These are phyloP conservation scores for Malus hybrid DNA, from an alignment of 331 rosid genomes.

Conservation along the genomic window DNA sequence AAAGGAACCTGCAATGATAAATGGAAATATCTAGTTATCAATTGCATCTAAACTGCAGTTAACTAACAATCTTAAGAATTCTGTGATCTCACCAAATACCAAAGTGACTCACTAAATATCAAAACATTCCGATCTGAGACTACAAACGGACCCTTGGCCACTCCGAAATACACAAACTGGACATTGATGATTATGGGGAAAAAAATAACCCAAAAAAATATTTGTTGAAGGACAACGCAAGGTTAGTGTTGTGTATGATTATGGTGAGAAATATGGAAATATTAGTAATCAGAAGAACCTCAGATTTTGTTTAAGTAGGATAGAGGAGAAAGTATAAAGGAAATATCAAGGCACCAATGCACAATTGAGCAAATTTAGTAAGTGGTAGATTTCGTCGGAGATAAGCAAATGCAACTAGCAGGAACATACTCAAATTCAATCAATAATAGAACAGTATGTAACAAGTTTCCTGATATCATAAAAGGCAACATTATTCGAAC, in stretches of 20 bases:
- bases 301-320: background rate
- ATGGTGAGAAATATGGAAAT: background rate
- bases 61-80: background rate
- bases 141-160: background rate
- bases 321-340: background rate
- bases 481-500: conserved; percentile 26
- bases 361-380: background rate
- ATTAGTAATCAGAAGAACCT: background rate
- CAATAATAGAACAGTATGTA: background rate
- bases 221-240: background rate
- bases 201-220: background rate
- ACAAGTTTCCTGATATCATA: background rate
- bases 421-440: background rate
- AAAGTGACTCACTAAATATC: background rate
- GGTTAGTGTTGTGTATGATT: background rate
- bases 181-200: background rate
- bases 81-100: background rate
- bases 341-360: background rate
- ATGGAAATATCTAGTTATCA: conserved; percentile 3
- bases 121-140: background rate
- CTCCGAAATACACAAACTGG: background rate
- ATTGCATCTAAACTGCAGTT: background rate
- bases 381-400: background rate
- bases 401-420: background rate
- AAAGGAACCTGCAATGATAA: conserved; percentile 66